A percentile compares a stretch with the other conserved stretches of the same genome.
Conservation (phyloP, 768 basidiomycete species). For the Suillus plorans region DNA sequence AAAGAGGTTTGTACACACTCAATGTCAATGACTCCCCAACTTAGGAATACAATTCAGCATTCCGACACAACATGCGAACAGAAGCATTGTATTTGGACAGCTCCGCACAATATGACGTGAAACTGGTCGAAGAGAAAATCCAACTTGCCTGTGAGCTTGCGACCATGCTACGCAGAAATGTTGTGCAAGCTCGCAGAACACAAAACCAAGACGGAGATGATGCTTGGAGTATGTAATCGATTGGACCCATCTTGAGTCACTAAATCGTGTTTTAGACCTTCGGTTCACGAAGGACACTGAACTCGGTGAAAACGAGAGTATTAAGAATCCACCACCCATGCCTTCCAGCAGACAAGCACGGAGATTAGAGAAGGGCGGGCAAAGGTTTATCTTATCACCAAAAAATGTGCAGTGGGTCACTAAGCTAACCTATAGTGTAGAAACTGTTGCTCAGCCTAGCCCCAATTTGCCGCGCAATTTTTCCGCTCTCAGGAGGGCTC, state of each 20-base stretch:
- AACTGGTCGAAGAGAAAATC: conserved; percentile 51
- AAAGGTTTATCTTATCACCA: conserved; percentile 22
- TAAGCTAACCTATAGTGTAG: conserved; percentile 22
- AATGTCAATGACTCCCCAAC: not conserved
- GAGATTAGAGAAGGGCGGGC: conserved; percentile 39
- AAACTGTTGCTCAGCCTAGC: conserved; percentile 31
- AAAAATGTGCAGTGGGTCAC: not conserved
- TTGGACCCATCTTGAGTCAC: not conserved
- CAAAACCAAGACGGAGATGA: conserved; percentile 36
- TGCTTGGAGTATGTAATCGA: conserved; percentile 53
- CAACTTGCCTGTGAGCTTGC: conserved; percentile 72
- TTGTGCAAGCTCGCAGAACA: conserved; percentile 75
- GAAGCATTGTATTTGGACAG: conserved; percentile 46
- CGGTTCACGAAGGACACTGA: conserved; percentile 81
- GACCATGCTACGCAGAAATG: conserved; percentile 69
- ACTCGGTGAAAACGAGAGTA: conserved; percentile 78
- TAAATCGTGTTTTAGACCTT: conserved; percentile 48
- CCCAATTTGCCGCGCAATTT: conserved; percentile 45
- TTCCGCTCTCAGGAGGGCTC: conserved; percentile 70
- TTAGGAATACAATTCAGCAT: conserved; percentile 46
- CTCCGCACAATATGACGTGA: conserved; percentile 42
- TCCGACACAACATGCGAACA: conserved; percentile 63
- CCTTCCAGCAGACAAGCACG: conserved; percentile 49
- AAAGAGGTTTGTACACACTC: conserved; percentile 42
- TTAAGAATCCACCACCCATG: conserved; percentile 56